Evolutionary conservation across 192 early-diverging fungal species (phyloP), one percentile per base, ranked within the genome.

Genomic region (Gryganskiella cystojenkinii): DNA sequence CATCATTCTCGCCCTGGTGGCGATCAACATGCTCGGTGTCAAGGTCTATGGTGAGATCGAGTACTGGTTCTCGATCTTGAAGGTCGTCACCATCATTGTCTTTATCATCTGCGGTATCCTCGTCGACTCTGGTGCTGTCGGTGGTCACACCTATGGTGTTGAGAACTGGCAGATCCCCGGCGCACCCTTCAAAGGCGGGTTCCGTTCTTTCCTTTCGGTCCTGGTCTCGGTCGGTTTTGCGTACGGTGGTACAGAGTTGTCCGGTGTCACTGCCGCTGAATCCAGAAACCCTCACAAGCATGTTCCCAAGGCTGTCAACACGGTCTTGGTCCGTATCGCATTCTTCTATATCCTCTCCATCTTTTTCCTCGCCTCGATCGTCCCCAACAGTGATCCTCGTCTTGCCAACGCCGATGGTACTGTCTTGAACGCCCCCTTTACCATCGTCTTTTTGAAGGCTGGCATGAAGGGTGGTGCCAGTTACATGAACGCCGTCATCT

Each of bases 261-360:
- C 94, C 28, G 95, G 93, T 42, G 87, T 96, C 34, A 92, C 93
- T 13, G 93, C 92, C 15, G 95, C 92, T 57, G 95, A 96, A 78
- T 87, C 88, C 47, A 83, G 81, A 19, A 94, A 92, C 74, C 56
- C 47, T n/a, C 47, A 20, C 15, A 50, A 73, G 34, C 90, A 34
- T 80, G 85, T 40, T 13, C 37, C 37, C 37, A 40, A 40, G 13
- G 37, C 37, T 13, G 37, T 40, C 37, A 40, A 40, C 25, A 82
- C 85, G 5, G 90, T 91, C 49, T 24, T 50, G 19, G 47, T 50
- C 47, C 80, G 90, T 59, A 90, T 92, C 50, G 22, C 83, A 1
- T 44, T 92, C 52, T 92, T 92, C 62, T 92, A 90, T 79, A 68
- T 90, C 47, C 40, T 66, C 40, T 73, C 88, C 34, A 79, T 92